A percentile compares a stretch with the other conserved stretches of the same genome.
phyloP scores from a whole-genome alignment of 495 filamentous ascomycete species.

The Penicillium canariense region DNA sequence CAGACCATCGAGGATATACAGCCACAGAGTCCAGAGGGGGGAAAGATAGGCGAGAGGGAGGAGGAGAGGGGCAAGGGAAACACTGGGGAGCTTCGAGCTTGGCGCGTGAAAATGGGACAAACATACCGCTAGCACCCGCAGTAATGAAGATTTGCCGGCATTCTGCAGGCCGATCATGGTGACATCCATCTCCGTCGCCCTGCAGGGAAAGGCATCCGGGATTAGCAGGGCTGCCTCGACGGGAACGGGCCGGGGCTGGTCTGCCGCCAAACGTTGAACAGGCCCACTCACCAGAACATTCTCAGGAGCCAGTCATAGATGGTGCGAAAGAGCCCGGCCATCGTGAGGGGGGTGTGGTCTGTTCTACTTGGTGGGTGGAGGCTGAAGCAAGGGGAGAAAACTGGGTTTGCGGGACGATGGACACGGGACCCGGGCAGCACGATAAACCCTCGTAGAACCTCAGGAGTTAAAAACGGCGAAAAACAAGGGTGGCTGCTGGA shows the following conservation, averaged over 20 bases:
- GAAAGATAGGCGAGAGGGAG: neutral
- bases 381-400: neutral
- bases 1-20: neutral
- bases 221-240: conserved; percentile 26
- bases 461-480: neutral
- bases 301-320: conserved; percentile 98
- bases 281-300: conserved; percentile 89
- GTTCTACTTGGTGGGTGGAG: conserved; percentile 1
- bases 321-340: conserved; percentile 85
- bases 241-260: conserved; percentile 37
- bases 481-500: neutral
- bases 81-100: neutral
- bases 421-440: neutral
- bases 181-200: conserved; percentile 99
- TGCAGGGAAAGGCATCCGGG: conserved; percentile 34
- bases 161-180: conserved; percentile 99
- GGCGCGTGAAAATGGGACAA: too few species aligned
- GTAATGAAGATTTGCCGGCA: conserved; percentile 93
- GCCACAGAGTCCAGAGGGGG: neutral
- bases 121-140: conserved; percentile 91
- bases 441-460: neutral
- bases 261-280: neutral
- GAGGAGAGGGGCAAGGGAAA: neutral
- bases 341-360: conserved; percentile 34
- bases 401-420: neutral